Percentiles rank a stretch among this genome's conserved stretches.
Evolutionary conservation across 108 stramenopile species (phyloP).

Genomic region (Epithemia pelagica): DNA sequence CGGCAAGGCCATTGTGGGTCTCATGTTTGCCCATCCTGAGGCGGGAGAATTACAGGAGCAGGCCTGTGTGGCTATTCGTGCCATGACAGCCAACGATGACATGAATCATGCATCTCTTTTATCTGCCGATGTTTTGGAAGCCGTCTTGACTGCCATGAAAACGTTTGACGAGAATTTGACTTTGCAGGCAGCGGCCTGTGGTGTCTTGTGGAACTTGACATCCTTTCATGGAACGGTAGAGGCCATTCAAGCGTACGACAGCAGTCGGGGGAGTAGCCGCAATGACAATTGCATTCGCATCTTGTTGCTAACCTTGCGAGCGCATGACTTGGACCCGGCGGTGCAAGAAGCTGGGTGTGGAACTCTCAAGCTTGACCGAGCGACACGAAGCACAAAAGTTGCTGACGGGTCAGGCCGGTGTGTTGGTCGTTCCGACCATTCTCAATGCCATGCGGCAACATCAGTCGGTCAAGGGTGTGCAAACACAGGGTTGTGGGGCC

Average conservation of each 20-base stretch:
- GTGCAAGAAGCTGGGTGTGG: conserved; percentile 9
- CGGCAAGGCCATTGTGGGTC: background rate
- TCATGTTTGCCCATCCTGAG: background rate
- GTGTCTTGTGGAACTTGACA: conserved; percentile 6
- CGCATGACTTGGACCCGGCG: background rate
- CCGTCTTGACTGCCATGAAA: conserved; percentile 1
- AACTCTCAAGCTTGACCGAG: background rate
- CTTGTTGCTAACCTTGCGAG: background rate
- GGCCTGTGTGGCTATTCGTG: background rate
- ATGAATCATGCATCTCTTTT: background rate
- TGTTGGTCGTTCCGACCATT: background rate
- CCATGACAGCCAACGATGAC: background rate
- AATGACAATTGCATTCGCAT: background rate
- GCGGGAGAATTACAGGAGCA: background rate
- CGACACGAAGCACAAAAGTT: background rate
- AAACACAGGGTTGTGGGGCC: conserved; percentile 3
- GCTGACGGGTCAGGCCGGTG: background rate
- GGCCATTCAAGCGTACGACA: background rate
- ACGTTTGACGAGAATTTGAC: background rate
- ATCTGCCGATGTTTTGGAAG: conserved; percentile 3
- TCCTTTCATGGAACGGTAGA: background rate
- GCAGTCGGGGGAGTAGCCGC: background rate
- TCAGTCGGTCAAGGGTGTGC: background rate
- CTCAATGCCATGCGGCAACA: conserved; percentile 1
- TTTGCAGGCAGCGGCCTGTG: conserved; percentile 1